Percentiles rank a stretch among this genome's conserved stretches.
Evolutionary conservation across 148 eudicot genomes (phyloP).

Genomic region (Bassia scoparia): DNA sequence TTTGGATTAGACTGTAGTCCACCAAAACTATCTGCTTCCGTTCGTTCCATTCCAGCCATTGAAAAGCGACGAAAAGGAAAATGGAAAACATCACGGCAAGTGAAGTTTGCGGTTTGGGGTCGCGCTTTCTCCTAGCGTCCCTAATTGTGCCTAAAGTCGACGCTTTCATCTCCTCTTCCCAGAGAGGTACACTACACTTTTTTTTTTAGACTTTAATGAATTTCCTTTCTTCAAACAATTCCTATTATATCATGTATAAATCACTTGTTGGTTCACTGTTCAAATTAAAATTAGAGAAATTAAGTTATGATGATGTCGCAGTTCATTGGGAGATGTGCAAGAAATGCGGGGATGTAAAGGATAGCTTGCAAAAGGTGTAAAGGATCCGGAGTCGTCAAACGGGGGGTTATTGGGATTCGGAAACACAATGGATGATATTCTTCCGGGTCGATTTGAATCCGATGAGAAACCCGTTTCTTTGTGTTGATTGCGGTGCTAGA

Average conservation of each 20-base stretch:
- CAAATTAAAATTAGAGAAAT: neutral
- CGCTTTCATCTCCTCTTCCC: conserved; percentile 62
- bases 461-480: conserved; percentile 29
- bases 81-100: conserved; percentile 67
- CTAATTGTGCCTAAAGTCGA: conserved; percentile 71
- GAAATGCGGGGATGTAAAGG: conserved; percentile 68
- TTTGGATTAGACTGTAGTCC: no score
- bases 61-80: conserved; percentile 14
- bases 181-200: conserved; percentile 47
- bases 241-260: no score
- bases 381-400: conserved; percentile 52
- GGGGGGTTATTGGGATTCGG: conserved; percentile 43
- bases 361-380: conserved; percentile 64
- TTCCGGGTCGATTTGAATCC: conserved; percentile 20
- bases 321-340: conserved; percentile 80
- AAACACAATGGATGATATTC: conserved; percentile 31
- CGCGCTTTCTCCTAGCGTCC: conserved; percentile 67
- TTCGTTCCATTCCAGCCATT: neutral
- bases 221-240: neutral
- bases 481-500: conserved; percentile 44
- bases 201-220: neutral
- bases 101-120: conserved; percentile 73
- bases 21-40: no score
- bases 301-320: no score
- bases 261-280: no score